These are phyloP conservation scores for Balamuthia mandrillaris DNA, from an alignment of 208 protist genomes.

Conservation along the genomic window DNA sequence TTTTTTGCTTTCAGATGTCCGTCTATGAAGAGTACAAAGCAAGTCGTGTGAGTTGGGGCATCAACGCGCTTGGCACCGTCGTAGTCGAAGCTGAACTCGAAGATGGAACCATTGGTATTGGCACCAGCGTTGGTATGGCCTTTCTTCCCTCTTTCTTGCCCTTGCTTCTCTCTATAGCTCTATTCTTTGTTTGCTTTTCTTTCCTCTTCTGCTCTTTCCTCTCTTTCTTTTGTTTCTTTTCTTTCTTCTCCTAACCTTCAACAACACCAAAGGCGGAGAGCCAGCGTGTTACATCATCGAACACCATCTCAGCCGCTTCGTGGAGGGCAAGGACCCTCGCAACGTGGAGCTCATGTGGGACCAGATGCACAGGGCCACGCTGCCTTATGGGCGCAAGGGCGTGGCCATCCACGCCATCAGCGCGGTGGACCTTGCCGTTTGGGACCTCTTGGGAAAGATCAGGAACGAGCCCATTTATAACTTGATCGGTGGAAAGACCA, in stretches of 20 bases:
- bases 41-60: slow-evolving; percentile 48
- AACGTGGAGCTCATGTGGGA: slow-evolving; percentile 70
- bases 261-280: slow-evolving; percentile 64
- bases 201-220: not conserved
- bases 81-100: slow-evolving; percentile 54
- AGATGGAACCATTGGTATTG: not conserved
- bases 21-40: not conserved
- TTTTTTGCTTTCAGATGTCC: not conserved
- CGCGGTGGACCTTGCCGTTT: slow-evolving; percentile 64
- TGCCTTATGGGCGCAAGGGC: slow-evolving; percentile 68
- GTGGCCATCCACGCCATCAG: slow-evolving; percentile 64
- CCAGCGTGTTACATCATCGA: slow-evolving; percentile 68
- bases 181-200: no score
- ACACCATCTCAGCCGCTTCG: slow-evolving; percentile 61
- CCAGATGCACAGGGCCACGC: slow-evolving; percentile 60
- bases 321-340: slow-evolving; percentile 61
- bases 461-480: slow-evolving; percentile 64
- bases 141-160: not conserved
- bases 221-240: not conserved
- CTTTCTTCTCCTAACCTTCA: not conserved
- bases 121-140: no score
- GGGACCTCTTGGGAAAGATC: slow-evolving; percentile 62
- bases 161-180: no score
- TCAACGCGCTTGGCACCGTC: slow-evolving; percentile 61
- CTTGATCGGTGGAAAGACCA: slow-evolving; percentile 66